Evolutionary conservation across 768 basidiomycete genomes (phyloP), one percentile per base, ranked within the genome.

Genomic region (Udeniomyces megalosporus): DNA sequence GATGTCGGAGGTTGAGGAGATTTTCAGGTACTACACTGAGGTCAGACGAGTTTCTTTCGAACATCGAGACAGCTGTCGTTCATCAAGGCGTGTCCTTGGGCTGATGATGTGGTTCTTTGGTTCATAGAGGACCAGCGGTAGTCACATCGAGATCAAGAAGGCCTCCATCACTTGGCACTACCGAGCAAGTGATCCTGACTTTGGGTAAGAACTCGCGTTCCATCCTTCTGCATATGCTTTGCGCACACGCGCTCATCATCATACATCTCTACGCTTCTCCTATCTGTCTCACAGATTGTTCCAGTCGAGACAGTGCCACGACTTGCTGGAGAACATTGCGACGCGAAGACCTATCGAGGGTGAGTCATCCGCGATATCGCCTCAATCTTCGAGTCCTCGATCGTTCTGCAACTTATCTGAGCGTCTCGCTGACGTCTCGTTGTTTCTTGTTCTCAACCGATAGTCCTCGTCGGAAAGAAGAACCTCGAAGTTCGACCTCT

Each of bases 141-240:
- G 86, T 67, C 85, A 86, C 69, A 89, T 97, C 64, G 93, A 99
- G 78, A 78, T 85, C 73, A 99, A 99, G 82, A 92, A 92, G 80
- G 89, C 88, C 70, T 86, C 86, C 64, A 87, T 99, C 72, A 96
- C 92, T 47, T 97, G 93, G 93, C 93, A 99, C 75, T 96, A 95
- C 75, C 81, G 93, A 49, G 80, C 82, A 62, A 80, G 80, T 34
- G 93, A 99, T 75, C 93, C 93, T 0, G 90, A 93, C 75, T 99
- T 91, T 83, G 92, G 92, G 83, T 86, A 72, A 70, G 85, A 80
- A 67, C 66, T 62, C 31, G 20, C 34, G 24, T 60, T n/a, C 17
- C 54, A 22, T 31, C 58, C 2, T 49, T 12, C 55, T 35, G 0
- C 1, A 14, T 48, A 15, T 5, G 10, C 44, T 3, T 31, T 17